These are phyloP conservation scores for Tetrahymena malaccensis DNA, from an alignment of 73 alveolate species.

Conservation along the genomic window DNA sequence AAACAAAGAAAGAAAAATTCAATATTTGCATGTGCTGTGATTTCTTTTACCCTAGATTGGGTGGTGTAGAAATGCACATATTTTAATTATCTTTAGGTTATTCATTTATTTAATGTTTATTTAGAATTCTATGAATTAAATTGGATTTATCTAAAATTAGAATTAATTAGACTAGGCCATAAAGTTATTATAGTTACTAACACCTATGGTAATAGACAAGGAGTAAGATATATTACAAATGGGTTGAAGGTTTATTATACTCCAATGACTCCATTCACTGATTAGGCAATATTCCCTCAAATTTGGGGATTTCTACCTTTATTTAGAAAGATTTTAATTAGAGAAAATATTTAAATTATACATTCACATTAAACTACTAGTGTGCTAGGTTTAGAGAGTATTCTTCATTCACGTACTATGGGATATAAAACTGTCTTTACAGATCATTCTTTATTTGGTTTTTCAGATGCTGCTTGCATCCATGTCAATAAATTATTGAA, in stretches of 20 bases:
- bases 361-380: conserved; percentile 98
- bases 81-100: conserved; percentile 23
- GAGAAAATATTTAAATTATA: conserved; percentile 93
- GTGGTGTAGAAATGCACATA: conserved; percentile 47
- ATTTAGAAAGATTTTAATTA: conserved; percentile 79
- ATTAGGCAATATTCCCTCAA: conserved; percentile 19
- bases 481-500: conserved; percentile 81
- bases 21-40: conserved; percentile 34
- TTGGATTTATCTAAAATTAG: neutral
- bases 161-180: neutral
- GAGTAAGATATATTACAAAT: conserved; percentile 95
- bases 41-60: conserved; percentile 35
- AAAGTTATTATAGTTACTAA: conserved; percentile 89
- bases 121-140: neutral
- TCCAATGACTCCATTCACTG: conserved; percentile 56
- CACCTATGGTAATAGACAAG: conserved; percentile 80
- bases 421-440: conserved; percentile 92
- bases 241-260: conserved; percentile 93
- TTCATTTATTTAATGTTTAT: neutral
- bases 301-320: conserved; percentile 42
- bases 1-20: neutral
- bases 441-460: conserved; percentile 98
- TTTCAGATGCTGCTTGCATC: conserved; percentile 90
- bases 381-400: conserved; percentile 57
- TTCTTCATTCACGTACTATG: conserved; percentile 72